These are phyloP conservation scores for Penicillium sp. DNA, from an alignment of 2,329 filamentous ascomycete species.

Conservation along the genomic window DNA sequence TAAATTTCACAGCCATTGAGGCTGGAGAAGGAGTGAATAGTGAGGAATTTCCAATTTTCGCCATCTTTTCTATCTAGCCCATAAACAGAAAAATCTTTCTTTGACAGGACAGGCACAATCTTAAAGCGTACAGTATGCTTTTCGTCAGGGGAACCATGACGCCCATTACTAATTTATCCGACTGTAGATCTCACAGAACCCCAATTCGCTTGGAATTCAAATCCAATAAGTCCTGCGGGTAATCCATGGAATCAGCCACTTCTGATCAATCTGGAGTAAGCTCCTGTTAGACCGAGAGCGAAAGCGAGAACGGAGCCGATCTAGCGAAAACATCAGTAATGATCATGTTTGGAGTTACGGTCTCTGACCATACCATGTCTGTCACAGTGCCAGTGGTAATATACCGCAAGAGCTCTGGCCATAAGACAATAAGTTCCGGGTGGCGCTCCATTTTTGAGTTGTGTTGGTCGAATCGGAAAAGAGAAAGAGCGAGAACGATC, in stretches of 20 bases:
- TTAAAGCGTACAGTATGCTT: not conserved
- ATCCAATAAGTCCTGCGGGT: not conserved
- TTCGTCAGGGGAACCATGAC: not conserved
- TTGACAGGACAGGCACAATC: not conserved
- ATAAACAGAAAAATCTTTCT: not conserved
- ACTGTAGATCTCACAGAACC: not conserved
- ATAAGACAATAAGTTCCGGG: not conserved
- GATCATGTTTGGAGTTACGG: not conserved
- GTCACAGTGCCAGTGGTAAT: not conserved
- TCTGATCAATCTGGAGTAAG: not conserved
- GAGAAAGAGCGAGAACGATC: not conserved
- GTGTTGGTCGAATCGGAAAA: not conserved
- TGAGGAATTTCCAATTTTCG: not conserved
- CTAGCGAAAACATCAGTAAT: not conserved
- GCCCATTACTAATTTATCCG: not conserved
- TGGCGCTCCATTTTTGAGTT: not conserved
- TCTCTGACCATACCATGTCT: not conserved
- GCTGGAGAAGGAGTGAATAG: not conserved
- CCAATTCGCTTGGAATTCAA: not conserved
- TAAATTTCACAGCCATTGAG: not conserved
- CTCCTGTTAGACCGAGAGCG: not conserved
- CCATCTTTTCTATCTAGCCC: not conserved
- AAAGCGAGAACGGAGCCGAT: not conserved
- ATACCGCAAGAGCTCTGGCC: not conserved
- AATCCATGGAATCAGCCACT: not conserved